These are phyloP conservation scores for Leersia perrieri DNA, from an alignment of 176 grass and related monocot genomes.

Conservation along the genomic window DNA sequence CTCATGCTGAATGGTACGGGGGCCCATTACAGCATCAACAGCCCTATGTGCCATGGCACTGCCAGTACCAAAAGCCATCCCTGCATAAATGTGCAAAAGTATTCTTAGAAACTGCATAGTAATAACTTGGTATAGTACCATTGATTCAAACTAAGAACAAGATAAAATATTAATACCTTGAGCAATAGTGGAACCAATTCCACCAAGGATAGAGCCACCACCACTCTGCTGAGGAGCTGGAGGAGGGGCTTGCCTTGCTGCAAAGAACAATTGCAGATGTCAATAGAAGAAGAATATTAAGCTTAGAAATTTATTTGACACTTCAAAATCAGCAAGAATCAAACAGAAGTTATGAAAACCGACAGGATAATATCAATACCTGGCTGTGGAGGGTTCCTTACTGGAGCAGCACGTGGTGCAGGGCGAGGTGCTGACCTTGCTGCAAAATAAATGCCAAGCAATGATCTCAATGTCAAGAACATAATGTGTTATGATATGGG, in stretches of 20 bases:
- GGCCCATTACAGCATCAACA: constrained; percentile 81
- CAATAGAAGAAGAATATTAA: neutral
- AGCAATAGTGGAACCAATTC: constrained; percentile 88
- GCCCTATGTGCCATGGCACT: constrained; percentile 79
- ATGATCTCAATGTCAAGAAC: neutral
- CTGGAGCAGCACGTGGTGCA: constrained; percentile 62
- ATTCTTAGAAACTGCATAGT: neutral
- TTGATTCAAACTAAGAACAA: neutral
- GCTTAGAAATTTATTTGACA: neutral
- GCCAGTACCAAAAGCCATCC: constrained; percentile 85
- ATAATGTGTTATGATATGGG: neutral
- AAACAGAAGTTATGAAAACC: neutral
- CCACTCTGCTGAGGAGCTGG: constrained; percentile 54
- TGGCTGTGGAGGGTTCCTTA: constrained; percentile 73
- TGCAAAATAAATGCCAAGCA: constrained; percentile 19
- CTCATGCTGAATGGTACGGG: constrained; percentile 80
- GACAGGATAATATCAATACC: constrained; percentile 28
- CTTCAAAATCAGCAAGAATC: neutral
- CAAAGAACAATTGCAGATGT: neutral
- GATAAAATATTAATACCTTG: constrained; percentile 44
- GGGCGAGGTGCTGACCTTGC: constrained; percentile 66
- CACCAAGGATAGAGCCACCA: constrained; percentile 66
- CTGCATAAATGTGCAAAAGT: constrained; percentile 20
- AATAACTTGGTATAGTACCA: neutral
- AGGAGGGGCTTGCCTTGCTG: constrained; percentile 61